Base-by-base conservation (phyloP, 2,329 filamentous ascomycete species). In the Emmonsiellopsis sp. region DNA sequence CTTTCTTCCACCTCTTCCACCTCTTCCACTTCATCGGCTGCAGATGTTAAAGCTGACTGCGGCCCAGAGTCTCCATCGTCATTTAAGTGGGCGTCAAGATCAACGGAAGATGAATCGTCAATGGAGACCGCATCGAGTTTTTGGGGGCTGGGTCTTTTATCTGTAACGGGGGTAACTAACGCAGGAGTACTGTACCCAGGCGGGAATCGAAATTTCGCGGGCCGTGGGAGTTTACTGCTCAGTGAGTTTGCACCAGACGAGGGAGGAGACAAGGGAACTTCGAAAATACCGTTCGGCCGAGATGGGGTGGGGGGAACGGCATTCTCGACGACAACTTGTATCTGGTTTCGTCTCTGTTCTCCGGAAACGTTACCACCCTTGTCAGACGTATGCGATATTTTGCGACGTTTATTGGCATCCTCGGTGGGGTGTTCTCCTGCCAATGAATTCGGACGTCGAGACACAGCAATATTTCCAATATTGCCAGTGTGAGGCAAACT, bases 181-280 rank as follows among this genome's bases (percentile, higher is more conserved):
- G 61, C 44, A 17, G 63, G 60, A 14, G 67, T 64, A 6, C 63
- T 64, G 39, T 68, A 64, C 2, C 62, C 70, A 31, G 54, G 64
- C 32, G 72, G 71, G 37, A 71, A 68, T 5, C 64, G 66, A 48
- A 74, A 72, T 14, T 57, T 62, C 33, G 61, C 60, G 21, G 58
- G 55, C 17, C 47, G 53, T 33, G 58, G 62, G 11, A 55, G 57
- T n/a, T 49, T 32, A 42, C 33, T 39, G 13, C 46, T 51, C 2
- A 68, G 68, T 14, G 66, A 67, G 1, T 57, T 54, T 53, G 62
- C 68, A 4, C 64, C 65, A 34, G 72, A 71, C 14, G 61, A 62
- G 34, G 73, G 71, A 13, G 74, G 71, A 27, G 72, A 75, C 33
- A 61, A 64, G 6, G 63, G 64, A 27, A 71, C 55, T 54, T 74